phyloP scores from a whole-genome alignment of 495 filamentous ascomycete genomes.

The Xylaria castorea region DNA sequence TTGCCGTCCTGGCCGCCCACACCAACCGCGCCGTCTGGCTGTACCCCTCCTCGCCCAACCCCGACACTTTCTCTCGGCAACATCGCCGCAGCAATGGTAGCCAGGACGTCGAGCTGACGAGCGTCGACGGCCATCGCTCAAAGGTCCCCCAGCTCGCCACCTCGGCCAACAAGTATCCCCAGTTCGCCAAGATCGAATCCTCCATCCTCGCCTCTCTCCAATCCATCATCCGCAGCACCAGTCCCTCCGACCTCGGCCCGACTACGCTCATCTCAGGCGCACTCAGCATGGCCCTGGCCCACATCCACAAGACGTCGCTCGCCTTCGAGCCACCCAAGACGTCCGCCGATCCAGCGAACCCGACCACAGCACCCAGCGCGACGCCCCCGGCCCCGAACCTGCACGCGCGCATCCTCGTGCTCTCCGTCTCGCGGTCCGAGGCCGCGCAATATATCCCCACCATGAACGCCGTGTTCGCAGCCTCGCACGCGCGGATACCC shows the following conservation, averaged over 20 bases:
- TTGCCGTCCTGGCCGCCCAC: conserved; percentile 91
- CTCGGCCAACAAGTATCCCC: conserved; percentile 88
- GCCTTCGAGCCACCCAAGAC: conserved; percentile 44
- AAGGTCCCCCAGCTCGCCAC: conserved; percentile 42
- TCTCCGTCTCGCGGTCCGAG: conserved; percentile 82
- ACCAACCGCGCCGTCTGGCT: conserved; percentile 84
- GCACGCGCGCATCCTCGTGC: conserved; percentile 82
- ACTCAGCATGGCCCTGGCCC: conserved; percentile 83
- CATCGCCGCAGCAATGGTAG: conserved; percentile 8
- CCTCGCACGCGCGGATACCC: conserved; percentile 81
- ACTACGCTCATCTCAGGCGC: conserved; percentile 86
- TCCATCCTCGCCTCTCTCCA: conserved; percentile 75
- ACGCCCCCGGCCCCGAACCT: conserved; percentile 51
- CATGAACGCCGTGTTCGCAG: conserved; percentile 97
- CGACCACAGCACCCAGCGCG: conserved; percentile 38
- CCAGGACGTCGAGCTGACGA: conserved; percentile 55
- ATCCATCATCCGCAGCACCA: conserved; percentile 70
- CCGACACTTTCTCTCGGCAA: conserved; percentile 25
- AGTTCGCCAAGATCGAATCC: conserved; percentile 84
- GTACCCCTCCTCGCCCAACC: conserved; percentile 65
- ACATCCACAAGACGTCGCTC: conserved; percentile 72
- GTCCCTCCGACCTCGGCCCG: conserved; percentile 60
- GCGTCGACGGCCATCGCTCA: conserved; percentile 33
- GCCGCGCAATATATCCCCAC: conserved; percentile 94
- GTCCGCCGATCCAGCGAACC: conserved; percentile 38